These are phyloP conservation scores for Trichodelitschia bisporula DNA, from an alignment of 495 filamentous ascomycete genomes.

Conservation along the genomic window DNA sequence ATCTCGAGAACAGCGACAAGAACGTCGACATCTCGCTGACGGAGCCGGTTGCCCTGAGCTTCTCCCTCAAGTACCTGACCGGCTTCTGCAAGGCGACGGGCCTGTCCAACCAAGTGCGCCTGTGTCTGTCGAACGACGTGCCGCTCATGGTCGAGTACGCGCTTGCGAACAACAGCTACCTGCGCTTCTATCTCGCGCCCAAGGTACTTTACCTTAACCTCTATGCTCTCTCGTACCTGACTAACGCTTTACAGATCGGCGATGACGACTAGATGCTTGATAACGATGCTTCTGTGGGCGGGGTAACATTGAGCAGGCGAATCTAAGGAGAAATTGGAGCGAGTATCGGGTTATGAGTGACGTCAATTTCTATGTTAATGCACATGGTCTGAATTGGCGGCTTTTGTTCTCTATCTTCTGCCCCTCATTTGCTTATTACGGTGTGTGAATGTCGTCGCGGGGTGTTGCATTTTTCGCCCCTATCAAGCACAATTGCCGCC, in stretches of 20 bases:
- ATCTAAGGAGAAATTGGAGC: too few relatives aligned
- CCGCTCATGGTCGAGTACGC: slow-evolving; percentile 85
- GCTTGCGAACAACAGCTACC: slow-evolving; percentile 56
- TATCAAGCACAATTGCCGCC: too few relatives aligned
- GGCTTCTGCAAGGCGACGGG: slow-evolving; percentile 98
- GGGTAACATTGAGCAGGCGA: too few relatives aligned
- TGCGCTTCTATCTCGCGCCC: slow-evolving; percentile 92
- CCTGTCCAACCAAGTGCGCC: slow-evolving; percentile 57
- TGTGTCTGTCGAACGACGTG: slow-evolving; percentile 88
- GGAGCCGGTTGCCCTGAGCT: slow-evolving; percentile 86
- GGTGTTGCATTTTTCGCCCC: too few relatives aligned
- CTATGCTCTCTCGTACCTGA: background rate
- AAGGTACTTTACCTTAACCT: slow-evolving; percentile 35
- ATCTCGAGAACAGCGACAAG: slow-evolving; percentile 71
- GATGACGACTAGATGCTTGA: slow-evolving; percentile 77
- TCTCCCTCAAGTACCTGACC: slow-evolving; percentile 97
- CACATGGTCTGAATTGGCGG: too few relatives aligned
- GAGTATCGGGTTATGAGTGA: too few relatives aligned
- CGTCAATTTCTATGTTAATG: too few relatives aligned
- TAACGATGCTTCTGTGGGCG: too few relatives aligned
- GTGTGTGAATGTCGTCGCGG: too few relatives aligned
- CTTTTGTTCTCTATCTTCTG: too few relatives aligned
- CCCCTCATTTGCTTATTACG: too few relatives aligned
- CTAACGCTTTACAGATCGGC: slow-evolving; percentile 39
- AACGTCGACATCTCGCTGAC: slow-evolving; percentile 74